Conservation (phyloP, 1,139 yeast genomes). For the Sugiyamaella novakii region DNA sequence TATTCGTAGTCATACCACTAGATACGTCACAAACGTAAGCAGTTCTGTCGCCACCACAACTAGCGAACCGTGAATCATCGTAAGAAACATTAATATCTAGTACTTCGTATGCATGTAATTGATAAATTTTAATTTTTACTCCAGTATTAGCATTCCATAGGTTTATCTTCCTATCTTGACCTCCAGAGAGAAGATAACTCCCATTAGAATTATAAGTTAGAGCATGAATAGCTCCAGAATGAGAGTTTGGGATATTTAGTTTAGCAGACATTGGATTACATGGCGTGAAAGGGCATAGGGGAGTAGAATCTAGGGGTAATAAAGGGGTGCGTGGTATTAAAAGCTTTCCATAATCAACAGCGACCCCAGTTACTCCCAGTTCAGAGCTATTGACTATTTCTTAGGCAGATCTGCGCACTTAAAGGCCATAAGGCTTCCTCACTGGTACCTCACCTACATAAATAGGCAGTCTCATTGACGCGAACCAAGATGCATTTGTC, state of each 20-base stretch:
- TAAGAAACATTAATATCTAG: constrained; percentile 38
- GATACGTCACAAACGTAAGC: constrained; percentile 43
- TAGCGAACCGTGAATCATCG: constrained; percentile 40
- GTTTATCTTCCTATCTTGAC: constrained; percentile 38
- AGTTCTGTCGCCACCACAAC: constrained; percentile 45
- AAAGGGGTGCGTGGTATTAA: background rate
- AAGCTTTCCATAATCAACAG: background rate
- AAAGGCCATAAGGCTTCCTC: too few relatives aligned
- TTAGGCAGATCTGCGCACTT: too few relatives aligned
- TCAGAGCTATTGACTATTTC: too few relatives aligned
- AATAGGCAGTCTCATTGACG: too few relatives aligned
- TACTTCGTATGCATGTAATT: constrained; percentile 41
- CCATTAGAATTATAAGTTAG: constrained; percentile 39
- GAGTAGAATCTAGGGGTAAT: background rate
- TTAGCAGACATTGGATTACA: constrained; percentile 6
- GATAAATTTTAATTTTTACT: constrained; percentile 33
- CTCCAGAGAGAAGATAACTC: constrained; percentile 40
- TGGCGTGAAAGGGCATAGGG: background rate
- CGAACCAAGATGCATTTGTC: too few relatives aligned
- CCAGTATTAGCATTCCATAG: constrained; percentile 40
- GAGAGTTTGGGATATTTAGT: constrained; percentile 25
- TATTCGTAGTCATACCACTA: constrained; percentile 33
- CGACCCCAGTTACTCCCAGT: too few relatives aligned
- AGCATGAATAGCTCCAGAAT: constrained; percentile 38
- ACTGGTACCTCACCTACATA: too few relatives aligned